These are phyloP conservation scores for Chaetomium sp. DNA, from an alignment of 2,329 filamentous ascomycete genomes.

Conservation along the genomic window DNA sequence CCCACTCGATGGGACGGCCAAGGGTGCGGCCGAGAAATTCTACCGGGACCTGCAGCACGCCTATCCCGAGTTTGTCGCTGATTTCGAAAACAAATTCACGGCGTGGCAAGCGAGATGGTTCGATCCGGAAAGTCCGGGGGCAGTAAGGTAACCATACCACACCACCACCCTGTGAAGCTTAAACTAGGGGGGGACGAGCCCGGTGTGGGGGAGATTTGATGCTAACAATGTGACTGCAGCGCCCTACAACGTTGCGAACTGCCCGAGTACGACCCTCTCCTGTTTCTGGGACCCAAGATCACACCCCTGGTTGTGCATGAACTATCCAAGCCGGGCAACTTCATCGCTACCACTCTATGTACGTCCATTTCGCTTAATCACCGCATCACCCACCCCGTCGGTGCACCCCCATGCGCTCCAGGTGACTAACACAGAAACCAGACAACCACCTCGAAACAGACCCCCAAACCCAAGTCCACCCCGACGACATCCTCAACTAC, in stretches of 20 bases:
- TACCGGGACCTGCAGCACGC: not conserved
- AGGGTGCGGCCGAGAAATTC: not conserved
- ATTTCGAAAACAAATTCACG: not conserved
- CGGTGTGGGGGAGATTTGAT: not conserved
- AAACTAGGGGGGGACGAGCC: not conserved
- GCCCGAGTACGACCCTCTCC: slow-evolving; percentile 1
- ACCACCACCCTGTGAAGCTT: not conserved
- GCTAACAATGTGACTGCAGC: not conserved
- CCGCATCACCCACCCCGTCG: not conserved
- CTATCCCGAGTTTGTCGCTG: not conserved
- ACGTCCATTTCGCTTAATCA: not conserved
- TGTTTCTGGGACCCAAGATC: slow-evolving; percentile 3
- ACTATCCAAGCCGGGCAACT: not conserved
- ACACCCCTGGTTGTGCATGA: not conserved
- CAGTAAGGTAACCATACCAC: not conserved
- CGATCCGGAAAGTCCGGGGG: not conserved
- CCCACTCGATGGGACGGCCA: not conserved
- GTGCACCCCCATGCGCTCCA: not conserved
- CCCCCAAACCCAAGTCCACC: not conserved
- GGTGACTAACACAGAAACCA: not conserved
- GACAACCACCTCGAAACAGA: slow-evolving; percentile 8
- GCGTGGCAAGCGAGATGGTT: slow-evolving; percentile 4
- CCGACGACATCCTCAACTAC: not conserved
- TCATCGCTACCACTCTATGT: slow-evolving; percentile 2
- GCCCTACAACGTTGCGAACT: not conserved